Base-by-base conservation (phyloP, 306 rosid genomes). In the Gastrolobium bilobum region DNA sequence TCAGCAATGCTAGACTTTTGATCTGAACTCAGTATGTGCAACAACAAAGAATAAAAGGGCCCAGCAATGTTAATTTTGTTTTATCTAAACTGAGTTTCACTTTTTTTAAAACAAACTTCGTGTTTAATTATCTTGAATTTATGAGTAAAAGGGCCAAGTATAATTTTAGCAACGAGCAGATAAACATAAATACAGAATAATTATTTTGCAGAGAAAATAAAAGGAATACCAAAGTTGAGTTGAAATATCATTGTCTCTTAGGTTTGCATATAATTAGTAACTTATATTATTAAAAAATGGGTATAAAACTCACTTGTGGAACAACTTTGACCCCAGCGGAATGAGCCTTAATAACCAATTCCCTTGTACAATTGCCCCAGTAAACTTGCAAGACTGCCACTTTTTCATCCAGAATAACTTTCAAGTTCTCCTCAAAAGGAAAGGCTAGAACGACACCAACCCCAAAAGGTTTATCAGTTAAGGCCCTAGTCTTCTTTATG, bases 381-480 rank as follows among this genome's bases (percentile, higher is more conserved):
- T 77, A 94, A 69, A 89, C 84, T 81, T 89, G 97, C 78, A 94
- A 76, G 61, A 92, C 85, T 6, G 94, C 93, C 0, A 92, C 98
- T 79, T 90, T 90, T 71, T 92, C 97, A 13, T 88, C 92, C 43
- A 92, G 76, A 71, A 94, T 86, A 56, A 83, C 93, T 70, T 85
- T 89, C 65, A 94, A 72, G 46, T 94, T 94, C 71, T 89, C 87
- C 85, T 89, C 88, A 34, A 77, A 91, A 3, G 97, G 94, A 86
- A 94, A 94, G 4, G 97, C 94, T 10, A 94, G 82, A 82, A 94
- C 91, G 4, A 92, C 66, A 62, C 91, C 97, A 39, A 92, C 82
- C 47, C 97, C 98, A 77, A 94, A 94, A 1, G 97, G 93, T 84
- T 92, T 92, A 54, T 90, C 87, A 29, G 98, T 94, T 59, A 92